Evolutionary conservation across 192 early-diverging fungal species (phyloP).

Genomic region (Backusella sp.): DNA sequence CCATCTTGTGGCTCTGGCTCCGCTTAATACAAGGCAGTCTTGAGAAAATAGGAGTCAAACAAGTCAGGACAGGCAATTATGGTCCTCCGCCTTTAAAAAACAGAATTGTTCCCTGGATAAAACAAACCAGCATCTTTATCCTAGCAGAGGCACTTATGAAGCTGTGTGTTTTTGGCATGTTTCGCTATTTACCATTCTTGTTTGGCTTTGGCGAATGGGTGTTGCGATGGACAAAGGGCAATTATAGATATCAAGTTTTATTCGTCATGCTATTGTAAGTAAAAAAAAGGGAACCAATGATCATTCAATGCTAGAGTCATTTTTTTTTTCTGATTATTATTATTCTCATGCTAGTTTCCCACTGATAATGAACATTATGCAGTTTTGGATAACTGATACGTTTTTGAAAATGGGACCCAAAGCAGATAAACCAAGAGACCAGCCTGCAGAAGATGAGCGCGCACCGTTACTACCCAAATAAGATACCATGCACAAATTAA

Average conservation of each 20-base stretch:
- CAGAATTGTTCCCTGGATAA: slow-evolving; percentile 55
- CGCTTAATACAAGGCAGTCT: slow-evolving; percentile 42
- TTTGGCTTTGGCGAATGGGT: slow-evolving; percentile 63
- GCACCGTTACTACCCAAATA: slow-evolving; percentile 8
- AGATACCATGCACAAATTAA: neutral
- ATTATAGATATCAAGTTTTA: slow-evolving; percentile 60
- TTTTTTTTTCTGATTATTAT: neutral
- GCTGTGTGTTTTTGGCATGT: slow-evolving; percentile 57
- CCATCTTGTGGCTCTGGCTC: slow-evolving; percentile 66
- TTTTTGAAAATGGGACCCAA: slow-evolving; percentile 45
- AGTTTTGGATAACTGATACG: slow-evolving; percentile 68
- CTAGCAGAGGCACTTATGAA: slow-evolving; percentile 70
- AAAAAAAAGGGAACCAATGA: neutral
- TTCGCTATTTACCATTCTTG: slow-evolving; percentile 62
- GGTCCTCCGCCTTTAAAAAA: slow-evolving; percentile 57
- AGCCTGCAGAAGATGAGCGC: neutral
- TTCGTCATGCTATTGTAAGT: slow-evolving; percentile 73
- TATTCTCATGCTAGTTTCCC: slow-evolving; percentile 49
- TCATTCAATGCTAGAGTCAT: neutral
- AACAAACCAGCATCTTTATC: slow-evolving; percentile 68
- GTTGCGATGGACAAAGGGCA: slow-evolving; percentile 56
- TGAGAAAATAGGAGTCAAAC: slow-evolving; percentile 39
- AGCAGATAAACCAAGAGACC: neutral
- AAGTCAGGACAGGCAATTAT: slow-evolving; percentile 68
- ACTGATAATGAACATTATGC: slow-evolving; percentile 75